Evolutionary conservation across 1,139 yeast species (phyloP), one percentile per base, ranked within the genome.

Genomic region (Yamadazyma membranifaciens): DNA sequence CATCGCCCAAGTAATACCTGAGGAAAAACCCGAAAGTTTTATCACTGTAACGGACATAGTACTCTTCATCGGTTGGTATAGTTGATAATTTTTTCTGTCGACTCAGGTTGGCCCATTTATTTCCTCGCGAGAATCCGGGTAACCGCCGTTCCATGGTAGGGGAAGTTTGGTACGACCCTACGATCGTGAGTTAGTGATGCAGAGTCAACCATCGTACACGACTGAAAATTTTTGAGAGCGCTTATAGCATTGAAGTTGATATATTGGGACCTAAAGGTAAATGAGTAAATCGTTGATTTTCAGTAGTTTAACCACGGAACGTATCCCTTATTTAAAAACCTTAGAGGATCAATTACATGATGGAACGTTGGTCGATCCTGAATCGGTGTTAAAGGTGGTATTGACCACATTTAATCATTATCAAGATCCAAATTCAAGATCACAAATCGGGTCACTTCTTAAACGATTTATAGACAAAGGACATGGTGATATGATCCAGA

Each of bases 61-160:
- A 69, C 59, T 78, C 83, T 58, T 78, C 83, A 77, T 75, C 65
- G 83, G 75, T 80, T 78, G 83, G 66, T 69, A 73, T 78, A 78
- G 83, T 78, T 78, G 83, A 75, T 73, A 52, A 60, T 34, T 32
- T 34, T 35, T 34, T n/a, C n/a, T 34, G 35, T 20, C 20, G 24
- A 13, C 22, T 26, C 24, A 9, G 20, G 4, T 31, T 15, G 4
- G 14, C 27, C 13, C 14, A 22, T 38, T 13, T 28, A 27, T 37
- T 24, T 31, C 6, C 2, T 20, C 24, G 24, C 24, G 24, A 6
- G 24, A 27, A 4, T 25, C 45, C 44, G 45, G 49, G 45, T 39
- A 44, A 45, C 24, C 5, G 11, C 4, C 6, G 32, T 24, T 6
- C 3, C 50, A 69, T n/a, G n/a, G n/a, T n/a, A n/a, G n/a, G n/a